Evolutionary conservation across 2,329 filamentous ascomycete genomes (phyloP).

Genomic region (Ophiosphaerella narmari): DNA sequence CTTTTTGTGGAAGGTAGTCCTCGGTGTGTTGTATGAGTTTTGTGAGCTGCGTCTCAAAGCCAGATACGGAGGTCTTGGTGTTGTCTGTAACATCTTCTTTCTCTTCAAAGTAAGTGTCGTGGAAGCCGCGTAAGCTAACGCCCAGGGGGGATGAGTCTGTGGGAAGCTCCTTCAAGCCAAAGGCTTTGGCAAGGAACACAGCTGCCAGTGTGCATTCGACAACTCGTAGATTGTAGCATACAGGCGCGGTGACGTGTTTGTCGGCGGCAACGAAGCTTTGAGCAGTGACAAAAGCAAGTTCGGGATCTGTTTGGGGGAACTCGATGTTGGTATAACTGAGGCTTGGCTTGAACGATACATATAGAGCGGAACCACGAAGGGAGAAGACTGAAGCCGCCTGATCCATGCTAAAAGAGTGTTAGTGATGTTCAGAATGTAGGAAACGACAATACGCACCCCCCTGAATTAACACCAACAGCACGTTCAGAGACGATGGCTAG

Average conservation of each 20-base stretch:
- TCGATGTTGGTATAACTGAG: slow-evolving; percentile 77
- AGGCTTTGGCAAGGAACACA: slow-evolving; percentile 63
- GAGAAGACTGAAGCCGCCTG: slow-evolving; percentile 96
- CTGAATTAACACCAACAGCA: slow-evolving; percentile 93
- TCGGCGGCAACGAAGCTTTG: slow-evolving; percentile 93
- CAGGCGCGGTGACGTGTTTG: slow-evolving; percentile 90
- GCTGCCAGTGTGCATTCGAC: slow-evolving; percentile 94
- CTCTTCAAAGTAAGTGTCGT: slow-evolving; percentile 75
- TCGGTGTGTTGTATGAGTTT: slow-evolving; percentile 72
- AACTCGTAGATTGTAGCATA: slow-evolving; percentile 95
- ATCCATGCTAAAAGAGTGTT: slow-evolving; percentile 73
- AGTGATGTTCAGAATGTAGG: slow-evolving; percentile 9
- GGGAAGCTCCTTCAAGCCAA: slow-evolving; percentile 64
- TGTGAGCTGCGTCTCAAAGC: slow-evolving; percentile 67
- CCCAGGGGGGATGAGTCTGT: slow-evolving; percentile 81
- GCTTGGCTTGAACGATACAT: slow-evolving; percentile 84
- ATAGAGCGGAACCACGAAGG: slow-evolving; percentile 80
- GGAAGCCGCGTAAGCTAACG: slow-evolving; percentile 82
- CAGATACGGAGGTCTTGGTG: slow-evolving; percentile 50
- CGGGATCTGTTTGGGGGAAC: slow-evolving; percentile 79
- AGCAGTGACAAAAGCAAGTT: slow-evolving; percentile 89
- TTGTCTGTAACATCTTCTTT: slow-evolving; percentile 54
- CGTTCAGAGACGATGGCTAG: slow-evolving; percentile 93
- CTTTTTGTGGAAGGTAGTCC: slow-evolving; percentile 72
- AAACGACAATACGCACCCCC: slow-evolving; percentile 65